Evolutionary conservation across 805 yeast genomes (phyloP).

Genomic region (Kodamaea leandrae): DNA sequence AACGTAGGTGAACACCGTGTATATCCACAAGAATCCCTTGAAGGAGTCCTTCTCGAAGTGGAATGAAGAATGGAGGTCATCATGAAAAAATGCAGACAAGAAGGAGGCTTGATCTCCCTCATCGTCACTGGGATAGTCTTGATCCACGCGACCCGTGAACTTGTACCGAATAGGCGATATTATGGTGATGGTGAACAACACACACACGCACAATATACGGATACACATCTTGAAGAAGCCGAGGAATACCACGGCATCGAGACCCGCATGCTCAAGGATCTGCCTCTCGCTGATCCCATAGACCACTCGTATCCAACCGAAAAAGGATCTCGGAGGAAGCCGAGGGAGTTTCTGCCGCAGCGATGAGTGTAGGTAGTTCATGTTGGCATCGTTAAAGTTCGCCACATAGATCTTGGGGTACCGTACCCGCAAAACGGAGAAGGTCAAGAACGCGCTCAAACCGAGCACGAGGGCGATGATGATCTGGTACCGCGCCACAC

Average conservation of each 20-base stretch:
- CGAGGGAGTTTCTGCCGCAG: conserved; percentile 55
- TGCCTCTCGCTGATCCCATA: conserved; percentile 67
- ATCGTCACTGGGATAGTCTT: conserved; percentile 22
- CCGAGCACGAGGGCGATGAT: conserved; percentile 71
- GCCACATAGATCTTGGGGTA: conserved; percentile 88
- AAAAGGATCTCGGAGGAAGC: conserved; percentile 54
- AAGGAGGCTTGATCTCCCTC: conserved; percentile 19
- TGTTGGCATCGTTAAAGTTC: conserved; percentile 51
- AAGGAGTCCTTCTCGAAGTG: conserved; percentile 23
- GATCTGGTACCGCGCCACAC: conserved; percentile 73
- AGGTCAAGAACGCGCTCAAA: conserved; percentile 58
- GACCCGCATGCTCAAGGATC: conserved; percentile 83
- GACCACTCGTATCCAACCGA: conserved; percentile 79
- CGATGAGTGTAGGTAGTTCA: conserved; percentile 40
- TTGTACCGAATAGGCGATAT: conserved; percentile 84
- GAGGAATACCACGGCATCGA: conserved; percentile 89
- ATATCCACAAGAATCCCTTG: conserved; percentile 73
- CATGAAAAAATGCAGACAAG: conserved; percentile 5
- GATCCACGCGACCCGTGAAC: conserved; percentile 76
- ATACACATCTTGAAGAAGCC: conserved; percentile 90
- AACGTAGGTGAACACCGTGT: conserved; percentile 80
- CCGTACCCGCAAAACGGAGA: conserved; percentile 65
- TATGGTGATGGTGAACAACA: conserved; percentile 66
- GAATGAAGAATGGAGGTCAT: background rate
- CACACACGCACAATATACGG: conserved; percentile 58